Conservation (phyloP, 176 grass and related monocot genomes). For the Eleusine indica region DNA sequence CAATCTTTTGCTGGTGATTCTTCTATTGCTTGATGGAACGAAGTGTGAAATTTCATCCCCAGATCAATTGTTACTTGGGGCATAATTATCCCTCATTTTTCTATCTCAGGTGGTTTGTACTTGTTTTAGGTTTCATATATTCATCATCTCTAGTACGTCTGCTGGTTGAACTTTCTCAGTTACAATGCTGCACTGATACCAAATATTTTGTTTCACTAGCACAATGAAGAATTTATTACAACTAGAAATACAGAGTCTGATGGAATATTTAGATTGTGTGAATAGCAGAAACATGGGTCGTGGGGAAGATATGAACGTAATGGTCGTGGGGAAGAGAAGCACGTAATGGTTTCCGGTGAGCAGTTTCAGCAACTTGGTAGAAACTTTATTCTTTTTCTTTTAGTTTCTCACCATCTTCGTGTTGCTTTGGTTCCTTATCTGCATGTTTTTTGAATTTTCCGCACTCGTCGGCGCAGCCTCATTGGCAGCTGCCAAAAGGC, state of each 20-base stretch:
- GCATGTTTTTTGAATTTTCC: background rate
- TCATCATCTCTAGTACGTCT: background rate
- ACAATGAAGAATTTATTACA: constrained; percentile 20
- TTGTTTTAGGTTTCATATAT: constrained; percentile 5
- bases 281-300: constrained; percentile 9
- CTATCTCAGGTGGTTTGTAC: background rate
- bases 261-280: constrained; percentile 22
- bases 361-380: constrained; percentile 4
- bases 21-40: background rate
- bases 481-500: background rate
- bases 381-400: background rate
- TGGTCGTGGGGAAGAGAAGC: background rate
- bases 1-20: background rate
- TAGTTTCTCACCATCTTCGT: background rate
- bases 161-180: background rate
- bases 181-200: background rate
- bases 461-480: background rate
- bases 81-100: background rate
- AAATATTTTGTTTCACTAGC: background rate
- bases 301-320: too few species aligned
- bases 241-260: background rate
- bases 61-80: background rate
- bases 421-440: background rate
- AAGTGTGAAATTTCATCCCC: background rate
- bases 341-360: background rate